Percentiles rank a stretch among this genome's conserved stretches.
Conservation (phyloP, 768 basidiomycete genomes). For the Amanita phalloides region DNA sequence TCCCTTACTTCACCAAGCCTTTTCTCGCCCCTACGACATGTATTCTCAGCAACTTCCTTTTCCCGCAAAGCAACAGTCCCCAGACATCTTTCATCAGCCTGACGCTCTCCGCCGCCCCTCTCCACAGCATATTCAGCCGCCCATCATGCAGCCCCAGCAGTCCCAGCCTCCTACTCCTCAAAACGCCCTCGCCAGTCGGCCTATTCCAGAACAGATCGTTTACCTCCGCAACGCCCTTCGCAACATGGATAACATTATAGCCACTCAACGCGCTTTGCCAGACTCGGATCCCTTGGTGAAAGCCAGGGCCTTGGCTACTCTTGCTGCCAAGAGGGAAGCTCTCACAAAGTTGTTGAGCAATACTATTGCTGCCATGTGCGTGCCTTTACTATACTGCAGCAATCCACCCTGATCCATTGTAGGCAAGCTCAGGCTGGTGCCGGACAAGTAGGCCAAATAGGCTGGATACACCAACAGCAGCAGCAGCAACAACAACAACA, state of each 20-base stretch:
- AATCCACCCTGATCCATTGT: background rate
- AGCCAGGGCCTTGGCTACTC: background rate
- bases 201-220: background rate
- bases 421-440: slow-evolving; percentile 3
- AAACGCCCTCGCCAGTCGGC: background rate
- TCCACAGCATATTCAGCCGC: slow-evolving; percentile 12
- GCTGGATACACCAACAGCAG: slow-evolving; percentile 13
- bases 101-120: slow-evolving; percentile 41
- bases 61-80: slow-evolving; percentile 10
- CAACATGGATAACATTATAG: background rate
- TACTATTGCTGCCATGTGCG: background rate
- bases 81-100: slow-evolving; percentile 15
- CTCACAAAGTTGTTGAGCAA: background rate
- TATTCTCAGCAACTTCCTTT: slow-evolving; percentile 16
- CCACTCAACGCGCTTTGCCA: background rate
- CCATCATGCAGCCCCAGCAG: background rate
- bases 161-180: background rate
- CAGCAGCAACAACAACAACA: slow-evolving; percentile 18
- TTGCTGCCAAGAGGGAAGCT: background rate
- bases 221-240: slow-evolving; percentile 2
- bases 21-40: too few relatives aligned
- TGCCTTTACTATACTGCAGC: background rate
- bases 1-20: slow-evolving; percentile 7
- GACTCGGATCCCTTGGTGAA: slow-evolving; percentile 5
- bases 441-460: background rate